Base-by-base conservation (phyloP, 768 basidiomycete genomes). In the Kwoniella pini region DNA sequence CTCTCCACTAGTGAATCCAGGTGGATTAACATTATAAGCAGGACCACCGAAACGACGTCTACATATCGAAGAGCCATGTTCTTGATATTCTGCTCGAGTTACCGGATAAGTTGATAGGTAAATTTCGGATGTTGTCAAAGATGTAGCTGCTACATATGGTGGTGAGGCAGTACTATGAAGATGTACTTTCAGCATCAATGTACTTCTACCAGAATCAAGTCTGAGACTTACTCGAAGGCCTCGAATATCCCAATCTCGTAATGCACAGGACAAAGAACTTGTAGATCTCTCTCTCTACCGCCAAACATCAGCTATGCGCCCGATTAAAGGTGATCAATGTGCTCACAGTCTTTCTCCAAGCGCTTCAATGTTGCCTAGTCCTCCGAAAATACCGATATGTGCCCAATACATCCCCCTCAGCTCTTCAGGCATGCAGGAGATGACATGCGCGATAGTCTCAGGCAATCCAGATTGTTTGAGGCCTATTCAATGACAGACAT, bases 361-460 rank as follows among this genome's bases (percentile, higher is more conserved):
- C 5, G 88, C 89, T 42, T 85, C 82, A 66, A 93, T 85, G 68
- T 84, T 84, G 15, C 85, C 85, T 77, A 84, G 88, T 13, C 94
- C 94, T 49, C 94, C 94, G 70, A 92, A 85, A 64, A 95, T 79
- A 12, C 89, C 89, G 62, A 98, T 92, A 77, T 97, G 91, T 31
- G 86, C 86, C 92, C 92, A 98, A 79, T 92, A 96, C 88, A 98
- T 86, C 31, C 91, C 93, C 67, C 87, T 90, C 24, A 94, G 69
- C 69, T 94, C 91, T 51, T 83, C 80, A 0, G 91, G 90, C 60
- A 97, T 84, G 28, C 84, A 79, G 0, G 84, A 81, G 71, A 98
- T 91, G 58, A 88, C 88, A 55, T 83, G 75, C 39, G 89, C 88
- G 61, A 97, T 85, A 11, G 87, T 85, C 56, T 83, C 84, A 33